These are phyloP conservation scores for Monosporascus sp. DNA, from an alignment of 2,329 filamentous ascomycete genomes.

Conservation along the genomic window DNA sequence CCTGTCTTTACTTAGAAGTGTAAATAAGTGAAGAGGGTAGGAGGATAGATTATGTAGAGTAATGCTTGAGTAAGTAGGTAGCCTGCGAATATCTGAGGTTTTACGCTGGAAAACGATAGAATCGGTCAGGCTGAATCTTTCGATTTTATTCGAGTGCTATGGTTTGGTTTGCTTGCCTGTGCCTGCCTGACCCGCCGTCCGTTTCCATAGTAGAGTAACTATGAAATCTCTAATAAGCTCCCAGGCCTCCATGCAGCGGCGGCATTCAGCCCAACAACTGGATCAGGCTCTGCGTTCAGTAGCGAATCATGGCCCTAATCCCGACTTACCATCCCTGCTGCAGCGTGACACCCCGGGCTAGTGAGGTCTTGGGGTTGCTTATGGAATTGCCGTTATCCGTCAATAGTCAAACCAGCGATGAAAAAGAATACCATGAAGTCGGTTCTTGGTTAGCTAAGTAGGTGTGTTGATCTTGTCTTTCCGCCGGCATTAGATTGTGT, in stretches of 20 bases:
- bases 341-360: conserved; percentile 12
- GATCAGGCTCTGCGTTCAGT: neutral
- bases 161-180: neutral
- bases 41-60: neutral
- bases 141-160: neutral
- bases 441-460: no score
- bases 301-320: conserved; percentile 20
- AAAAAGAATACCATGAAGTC: no score
- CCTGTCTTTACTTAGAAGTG: no score
- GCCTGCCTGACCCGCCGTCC: neutral
- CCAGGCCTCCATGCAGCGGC: neutral
- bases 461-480: no score
- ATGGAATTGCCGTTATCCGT: no score
- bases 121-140: neutral
- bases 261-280: neutral
- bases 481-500: no score
- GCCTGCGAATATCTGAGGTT: neutral
- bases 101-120: neutral
- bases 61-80: neutral
- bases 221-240: neutral
- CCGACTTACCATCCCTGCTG: conserved; percentile 15
- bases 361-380: no score
- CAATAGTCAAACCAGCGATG: no score
- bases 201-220: neutral
- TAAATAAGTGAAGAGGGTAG: no score